Evolutionary conservation across 148 eudicot genomes (phyloP).

Genomic region (Silene conica): DNA sequence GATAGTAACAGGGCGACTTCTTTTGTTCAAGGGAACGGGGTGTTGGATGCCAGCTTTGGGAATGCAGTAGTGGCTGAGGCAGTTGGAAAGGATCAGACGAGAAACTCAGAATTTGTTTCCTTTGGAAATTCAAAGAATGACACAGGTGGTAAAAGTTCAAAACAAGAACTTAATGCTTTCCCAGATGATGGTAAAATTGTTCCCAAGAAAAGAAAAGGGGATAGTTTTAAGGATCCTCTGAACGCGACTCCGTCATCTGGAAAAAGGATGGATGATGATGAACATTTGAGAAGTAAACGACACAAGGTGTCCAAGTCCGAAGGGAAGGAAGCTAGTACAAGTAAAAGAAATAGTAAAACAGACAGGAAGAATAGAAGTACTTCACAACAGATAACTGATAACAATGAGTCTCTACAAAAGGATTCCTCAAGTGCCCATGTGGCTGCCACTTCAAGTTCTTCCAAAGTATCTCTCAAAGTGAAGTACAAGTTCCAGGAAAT

Average conservation of each 20-base stretch:
- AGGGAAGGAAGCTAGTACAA: constrained; percentile 46
- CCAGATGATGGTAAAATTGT: constrained; percentile 33
- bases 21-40: constrained; percentile 34
- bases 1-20: constrained; percentile 39
- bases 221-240: constrained; percentile 29
- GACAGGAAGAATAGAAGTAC: constrained; percentile 40
- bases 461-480: constrained; percentile 65
- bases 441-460: constrained; percentile 93
- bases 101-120: constrained; percentile 30
- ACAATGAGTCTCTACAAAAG: constrained; percentile 36
- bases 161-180: constrained; percentile 25
- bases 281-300: constrained; percentile 53
- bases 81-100: constrained; percentile 36
- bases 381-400: constrained; percentile 29
- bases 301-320: constrained; percentile 55
- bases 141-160: constrained; percentile 28
- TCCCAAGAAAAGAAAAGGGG: constrained; percentile 60
- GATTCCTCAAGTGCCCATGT: constrained; percentile 35
- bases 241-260: constrained; percentile 28
- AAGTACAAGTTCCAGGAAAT: constrained; percentile 48
- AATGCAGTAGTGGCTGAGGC: constrained; percentile 33
- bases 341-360: constrained; percentile 43
- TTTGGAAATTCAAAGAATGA: constrained; percentile 36
- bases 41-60: constrained; percentile 39
- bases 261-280: constrained; percentile 40